Percentiles rank a stretch among this genome's conserved stretches.
These are phyloP conservation scores for Fusarium fujikuroi DNA, from an alignment of 2,329 filamentous ascomycete genomes.

Conservation along the genomic window DNA sequence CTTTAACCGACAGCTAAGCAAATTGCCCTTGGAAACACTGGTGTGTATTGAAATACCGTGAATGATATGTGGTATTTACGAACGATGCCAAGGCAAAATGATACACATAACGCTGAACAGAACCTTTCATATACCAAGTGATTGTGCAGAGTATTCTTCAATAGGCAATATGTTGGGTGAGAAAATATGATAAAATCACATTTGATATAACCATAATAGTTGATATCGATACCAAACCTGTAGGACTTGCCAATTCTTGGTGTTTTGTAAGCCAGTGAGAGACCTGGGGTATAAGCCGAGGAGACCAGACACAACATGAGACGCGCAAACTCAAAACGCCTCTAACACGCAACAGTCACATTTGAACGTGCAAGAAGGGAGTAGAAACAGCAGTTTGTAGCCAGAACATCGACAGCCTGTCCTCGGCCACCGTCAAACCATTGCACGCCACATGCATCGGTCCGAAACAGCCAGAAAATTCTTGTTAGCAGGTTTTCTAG, in stretches of 20 bases:
- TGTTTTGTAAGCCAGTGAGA: not conserved
- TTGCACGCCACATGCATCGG: conserved; percentile 5
- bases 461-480: conserved; percentile 20
- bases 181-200: no score
- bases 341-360: not conserved
- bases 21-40: not conserved
- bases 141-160: not conserved
- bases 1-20: not conserved
- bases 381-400: not conserved
- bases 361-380: not conserved
- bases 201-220: not conserved
- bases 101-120: not conserved
- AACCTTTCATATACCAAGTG: not conserved
- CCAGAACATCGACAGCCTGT: not conserved
- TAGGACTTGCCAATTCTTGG: not conserved
- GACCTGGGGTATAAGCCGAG: not conserved
- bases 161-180: not conserved
- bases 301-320: not conserved
- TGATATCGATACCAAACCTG: no score
- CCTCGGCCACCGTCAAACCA: not conserved
- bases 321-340: not conserved
- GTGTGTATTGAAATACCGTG: not conserved
- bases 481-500: conserved; percentile 1
- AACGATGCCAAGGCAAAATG: not conserved
- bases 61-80: not conserved